phyloP scores from a whole-genome alignment of 1,284 basidiomycete genomes.

The Apiotrichum montevideense region DNA sequence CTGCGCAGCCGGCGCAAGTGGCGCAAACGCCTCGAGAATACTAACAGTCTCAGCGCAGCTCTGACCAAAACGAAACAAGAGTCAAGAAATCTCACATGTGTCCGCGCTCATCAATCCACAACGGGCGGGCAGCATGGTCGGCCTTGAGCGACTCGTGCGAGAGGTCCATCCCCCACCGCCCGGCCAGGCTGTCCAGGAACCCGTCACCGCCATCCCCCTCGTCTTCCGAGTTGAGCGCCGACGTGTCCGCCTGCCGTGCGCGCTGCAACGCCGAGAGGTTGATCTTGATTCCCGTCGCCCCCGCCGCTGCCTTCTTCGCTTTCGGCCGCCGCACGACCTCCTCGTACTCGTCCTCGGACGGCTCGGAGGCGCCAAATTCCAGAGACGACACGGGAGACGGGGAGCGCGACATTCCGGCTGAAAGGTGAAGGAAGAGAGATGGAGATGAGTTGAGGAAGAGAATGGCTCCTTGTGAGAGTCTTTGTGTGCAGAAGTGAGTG shows the following conservation, averaged over 20 bases:
- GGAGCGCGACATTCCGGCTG: slow-evolving; percentile 35
- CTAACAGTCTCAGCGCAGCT: slow-evolving; percentile 15
- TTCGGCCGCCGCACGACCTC: slow-evolving; percentile 14
- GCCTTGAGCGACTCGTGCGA: slow-evolving; percentile 70
- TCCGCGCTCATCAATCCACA: slow-evolving; percentile 92
- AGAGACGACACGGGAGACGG: slow-evolving; percentile 42
- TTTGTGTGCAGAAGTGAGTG: too few species aligned
- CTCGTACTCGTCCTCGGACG: slow-evolving; percentile 34
- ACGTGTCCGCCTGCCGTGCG: slow-evolving; percentile 19
- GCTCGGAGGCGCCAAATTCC: slow-evolving; percentile 39
- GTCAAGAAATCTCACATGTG: slow-evolving; percentile 55
- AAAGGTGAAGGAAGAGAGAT: neutral
- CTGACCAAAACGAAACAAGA: too few species aligned
- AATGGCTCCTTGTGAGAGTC: too few species aligned
- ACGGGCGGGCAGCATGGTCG: slow-evolving; percentile 80
- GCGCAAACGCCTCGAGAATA: slow-evolving; percentile 91
- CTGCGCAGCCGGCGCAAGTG: slow-evolving; percentile 95
- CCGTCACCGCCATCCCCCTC: slow-evolving; percentile 24
- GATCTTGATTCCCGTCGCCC: slow-evolving; percentile 25
- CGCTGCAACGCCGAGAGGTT: slow-evolving; percentile 34
- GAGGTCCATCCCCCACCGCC: slow-evolving; percentile 29
- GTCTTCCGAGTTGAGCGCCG: slow-evolving; percentile 24
- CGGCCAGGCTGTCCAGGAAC: slow-evolving; percentile 31
- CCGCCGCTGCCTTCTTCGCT: slow-evolving; percentile 2
- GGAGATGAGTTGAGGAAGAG: neutral